Evolutionary conservation across 805 yeast species (phyloP).

Genomic region (Metschnikowia kunwiensis): DNA sequence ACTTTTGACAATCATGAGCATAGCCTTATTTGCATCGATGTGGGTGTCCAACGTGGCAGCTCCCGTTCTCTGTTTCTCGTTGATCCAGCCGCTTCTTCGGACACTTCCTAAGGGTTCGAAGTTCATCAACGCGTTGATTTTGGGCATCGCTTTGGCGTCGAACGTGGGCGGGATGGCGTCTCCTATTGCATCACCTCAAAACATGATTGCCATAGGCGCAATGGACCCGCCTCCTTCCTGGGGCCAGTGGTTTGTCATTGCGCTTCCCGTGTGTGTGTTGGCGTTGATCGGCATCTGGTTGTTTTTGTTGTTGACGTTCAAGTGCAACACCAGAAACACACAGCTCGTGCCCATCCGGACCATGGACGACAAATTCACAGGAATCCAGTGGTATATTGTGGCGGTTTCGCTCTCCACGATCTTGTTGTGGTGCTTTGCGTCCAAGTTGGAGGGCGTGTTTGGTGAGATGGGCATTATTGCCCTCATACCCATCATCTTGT

Average conservation of each 20-base stretch:
- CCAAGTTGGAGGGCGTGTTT: constrained; percentile 39
- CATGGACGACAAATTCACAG: constrained; percentile 43
- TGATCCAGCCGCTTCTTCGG: constrained; percentile 45
- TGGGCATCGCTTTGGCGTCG: constrained; percentile 50
- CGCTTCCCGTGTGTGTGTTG: constrained; percentile 45
- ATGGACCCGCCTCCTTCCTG: constrained; percentile 52
- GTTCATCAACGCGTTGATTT: constrained; percentile 40
- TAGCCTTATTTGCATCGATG: constrained; percentile 52
- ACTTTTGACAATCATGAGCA: constrained; percentile 48
- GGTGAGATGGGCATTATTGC: constrained; percentile 51
- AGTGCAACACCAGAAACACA: constrained; percentile 45
- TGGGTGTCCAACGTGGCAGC: constrained; percentile 60
- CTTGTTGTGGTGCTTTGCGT: constrained; percentile 48
- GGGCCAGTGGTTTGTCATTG: constrained; percentile 56
- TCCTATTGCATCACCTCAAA: constrained; percentile 55
- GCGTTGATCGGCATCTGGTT: constrained; percentile 44
- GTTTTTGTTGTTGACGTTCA: constrained; percentile 54
- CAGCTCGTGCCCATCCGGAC: constrained; percentile 48
- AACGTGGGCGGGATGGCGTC: constrained; percentile 55
- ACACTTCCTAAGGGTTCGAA: constrained; percentile 41
- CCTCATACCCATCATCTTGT: constrained; percentile 45
- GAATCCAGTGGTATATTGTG: constrained; percentile 43
- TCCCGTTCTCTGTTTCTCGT: constrained; percentile 51
- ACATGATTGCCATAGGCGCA: constrained; percentile 52
- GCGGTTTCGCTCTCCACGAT: constrained; percentile 44